These are phyloP conservation scores for Ascodesmis nigricans DNA, from an alignment of 495 filamentous ascomycete species.

Conservation along the genomic window DNA sequence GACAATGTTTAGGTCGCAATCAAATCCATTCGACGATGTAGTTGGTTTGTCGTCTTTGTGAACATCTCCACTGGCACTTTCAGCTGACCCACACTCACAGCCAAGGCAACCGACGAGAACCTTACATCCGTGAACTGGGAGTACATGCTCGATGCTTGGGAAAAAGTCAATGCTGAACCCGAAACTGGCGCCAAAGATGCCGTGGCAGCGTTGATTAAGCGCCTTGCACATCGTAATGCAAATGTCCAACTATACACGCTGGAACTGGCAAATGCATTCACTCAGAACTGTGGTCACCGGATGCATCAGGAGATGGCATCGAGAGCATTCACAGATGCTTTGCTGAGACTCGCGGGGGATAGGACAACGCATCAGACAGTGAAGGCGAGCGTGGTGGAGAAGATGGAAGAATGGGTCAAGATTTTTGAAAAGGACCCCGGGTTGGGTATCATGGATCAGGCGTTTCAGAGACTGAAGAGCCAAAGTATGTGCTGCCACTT, in stretches of 20 bases:
- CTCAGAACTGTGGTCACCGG: constrained; percentile 77
- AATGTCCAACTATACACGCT: constrained; percentile 98
- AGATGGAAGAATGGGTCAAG: constrained; percentile 87
- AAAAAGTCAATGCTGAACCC: constrained; percentile 41
- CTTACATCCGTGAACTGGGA: constrained; percentile 97
- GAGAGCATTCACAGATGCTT: constrained; percentile 84
- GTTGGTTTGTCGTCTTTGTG: constrained; percentile 35
- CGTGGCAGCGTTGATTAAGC: constrained; percentile 83
- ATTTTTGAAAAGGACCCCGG: constrained; percentile 84
- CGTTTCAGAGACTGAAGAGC: constrained; percentile 68
- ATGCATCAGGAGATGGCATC: constrained; percentile 89
- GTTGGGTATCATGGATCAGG: constrained; percentile 93
- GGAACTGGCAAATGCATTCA: constrained; percentile 85
- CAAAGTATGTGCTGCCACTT: constrained; percentile 31
- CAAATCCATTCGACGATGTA: constrained; percentile 61
- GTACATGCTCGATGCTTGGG: constrained; percentile 94
- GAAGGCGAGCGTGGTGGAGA: constrained; percentile 88
- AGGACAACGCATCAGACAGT: constrained; percentile 83
- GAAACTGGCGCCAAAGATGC: constrained; percentile 56
- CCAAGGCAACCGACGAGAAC: constrained; percentile 97
- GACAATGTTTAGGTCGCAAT: constrained; percentile 56
- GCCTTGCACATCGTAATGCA: constrained; percentile 87
- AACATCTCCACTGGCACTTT: constrained; percentile 2
- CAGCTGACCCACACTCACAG: constrained; percentile 27
- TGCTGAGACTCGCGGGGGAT: constrained; percentile 75